Conservation (phyloP, 2,329 filamentous ascomycete species). For the Aulographum hederae region DNA sequence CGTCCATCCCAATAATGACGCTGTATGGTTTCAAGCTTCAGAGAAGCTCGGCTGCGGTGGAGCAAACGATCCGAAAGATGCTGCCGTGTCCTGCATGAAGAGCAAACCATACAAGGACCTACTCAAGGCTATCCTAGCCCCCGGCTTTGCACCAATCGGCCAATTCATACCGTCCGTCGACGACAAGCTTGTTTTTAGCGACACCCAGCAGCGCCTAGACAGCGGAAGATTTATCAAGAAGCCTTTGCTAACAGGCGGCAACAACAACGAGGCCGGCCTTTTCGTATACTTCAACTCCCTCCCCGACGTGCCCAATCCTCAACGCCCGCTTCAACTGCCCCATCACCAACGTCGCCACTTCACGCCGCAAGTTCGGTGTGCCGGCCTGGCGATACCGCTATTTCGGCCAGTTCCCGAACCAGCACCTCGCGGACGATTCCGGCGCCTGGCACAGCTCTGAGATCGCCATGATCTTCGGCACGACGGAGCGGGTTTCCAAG, state of each 20-base stretch:
- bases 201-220: not conserved
- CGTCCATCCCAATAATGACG: no score
- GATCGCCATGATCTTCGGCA: constrained; percentile 4
- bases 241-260: no score
- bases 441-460: constrained; percentile 4
- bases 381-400: constrained; percentile 1
- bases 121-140: not conserved
- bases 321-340: not conserved
- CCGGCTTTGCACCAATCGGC: not conserved
- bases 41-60: not conserved
- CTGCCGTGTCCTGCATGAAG: constrained; percentile 9
- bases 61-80: not conserved
- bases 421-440: not conserved
- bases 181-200: not conserved
- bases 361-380: not conserved
- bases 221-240: not conserved
- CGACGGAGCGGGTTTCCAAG: not conserved
- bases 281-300: not conserved
- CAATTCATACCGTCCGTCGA: constrained; percentile 1
- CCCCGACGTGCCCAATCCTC: not conserved
- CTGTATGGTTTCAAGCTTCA: not conserved
- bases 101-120: constrained; percentile 3
- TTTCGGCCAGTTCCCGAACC: constrained; percentile 1
- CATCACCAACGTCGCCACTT: not conserved
- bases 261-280: not conserved